These are phyloP conservation scores for Suhomyces terraborum DNA, from an alignment of 1,139 yeast genomes.

Conservation along the genomic window DNA sequence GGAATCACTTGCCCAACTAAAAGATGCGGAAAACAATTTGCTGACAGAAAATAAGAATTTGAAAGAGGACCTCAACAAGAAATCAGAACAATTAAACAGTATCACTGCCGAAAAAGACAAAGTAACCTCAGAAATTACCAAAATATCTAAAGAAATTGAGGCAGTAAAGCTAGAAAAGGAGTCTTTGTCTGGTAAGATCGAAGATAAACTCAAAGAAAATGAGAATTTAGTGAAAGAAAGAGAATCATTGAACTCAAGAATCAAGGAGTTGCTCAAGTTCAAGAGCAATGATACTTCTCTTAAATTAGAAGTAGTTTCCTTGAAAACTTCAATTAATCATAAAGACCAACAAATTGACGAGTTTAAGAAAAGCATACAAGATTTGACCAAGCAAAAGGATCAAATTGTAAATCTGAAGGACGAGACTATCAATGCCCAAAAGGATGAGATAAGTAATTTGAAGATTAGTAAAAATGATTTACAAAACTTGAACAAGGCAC, in stretches of 20 bases:
- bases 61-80: background rate
- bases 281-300: conserved; percentile 44
- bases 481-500: conserved; percentile 35
- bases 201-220: conserved; percentile 23
- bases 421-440: conserved; percentile 25
- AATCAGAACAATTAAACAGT: conserved; percentile 6
- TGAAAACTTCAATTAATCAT: conserved; percentile 41
- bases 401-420: conserved; percentile 22
- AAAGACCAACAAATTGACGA: conserved; percentile 54
- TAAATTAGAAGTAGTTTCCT: conserved; percentile 44
- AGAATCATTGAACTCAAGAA: conserved; percentile 29
- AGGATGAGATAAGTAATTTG: conserved; percentile 43
- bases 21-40: background rate
- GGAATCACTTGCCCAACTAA: background rate
- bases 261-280: conserved; percentile 33
- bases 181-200: conserved; percentile 14
- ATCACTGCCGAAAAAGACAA: conserved; percentile 14
- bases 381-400: conserved; percentile 33
- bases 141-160: conserved; percentile 24
- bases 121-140: conserved; percentile 14
- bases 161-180: conserved; percentile 18
- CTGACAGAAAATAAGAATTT: background rate
- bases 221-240: conserved; percentile 28
- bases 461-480: conserved; percentile 47
- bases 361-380: conserved; percentile 39